These are phyloP conservation scores for Andrographis paniculata DNA, from an alignment of 305 asterid genomes.

Conservation along the genomic window DNA sequence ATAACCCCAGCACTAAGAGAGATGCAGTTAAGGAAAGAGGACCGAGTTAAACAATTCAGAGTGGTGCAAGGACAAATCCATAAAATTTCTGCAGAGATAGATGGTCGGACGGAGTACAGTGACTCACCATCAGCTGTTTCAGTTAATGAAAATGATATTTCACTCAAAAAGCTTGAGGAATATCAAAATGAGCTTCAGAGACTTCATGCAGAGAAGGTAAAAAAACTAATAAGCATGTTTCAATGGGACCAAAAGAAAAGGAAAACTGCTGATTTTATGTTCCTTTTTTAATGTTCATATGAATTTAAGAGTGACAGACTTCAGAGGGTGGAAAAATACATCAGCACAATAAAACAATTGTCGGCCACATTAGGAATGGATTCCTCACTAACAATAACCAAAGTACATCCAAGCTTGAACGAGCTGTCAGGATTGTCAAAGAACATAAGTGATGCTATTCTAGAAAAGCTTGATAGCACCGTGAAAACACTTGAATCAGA, in stretches of 20 bases:
- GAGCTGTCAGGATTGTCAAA: conserved; percentile 84
- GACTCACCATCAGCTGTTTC: conserved; percentile 49
- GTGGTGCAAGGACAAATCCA: conserved; percentile 71
- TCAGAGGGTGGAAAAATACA: conserved; percentile 71
- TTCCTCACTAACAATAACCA: conserved; percentile 82
- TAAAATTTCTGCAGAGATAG: conserved; percentile 81
- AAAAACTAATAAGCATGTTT: conserved; percentile 1
- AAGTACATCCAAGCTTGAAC: conserved; percentile 96
- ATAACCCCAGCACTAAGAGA: conserved; percentile 80
- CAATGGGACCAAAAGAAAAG: not conserved
- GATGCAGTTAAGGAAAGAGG: conserved; percentile 82
- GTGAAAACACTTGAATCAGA: conserved; percentile 79
- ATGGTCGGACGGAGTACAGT: conserved; percentile 63
- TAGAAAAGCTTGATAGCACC: conserved; percentile 63
- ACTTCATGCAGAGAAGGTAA: conserved; percentile 86
- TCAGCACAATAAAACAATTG: conserved; percentile 50
- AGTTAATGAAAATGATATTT: conserved; percentile 69
- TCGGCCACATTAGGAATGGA: conserved; percentile 84
- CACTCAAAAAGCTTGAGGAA: conserved; percentile 77
- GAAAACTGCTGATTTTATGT: conserved; percentile 13
- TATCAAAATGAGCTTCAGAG: conserved; percentile 82
- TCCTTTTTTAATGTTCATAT: conserved; percentile 4
- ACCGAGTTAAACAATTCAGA: conserved; percentile 73
- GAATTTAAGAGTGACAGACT: conserved; percentile 69
- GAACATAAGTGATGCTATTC: conserved; percentile 75